phyloP scores from a whole-genome alignment of 169 alveolate species.

The Plasmodium berghei region DNA sequence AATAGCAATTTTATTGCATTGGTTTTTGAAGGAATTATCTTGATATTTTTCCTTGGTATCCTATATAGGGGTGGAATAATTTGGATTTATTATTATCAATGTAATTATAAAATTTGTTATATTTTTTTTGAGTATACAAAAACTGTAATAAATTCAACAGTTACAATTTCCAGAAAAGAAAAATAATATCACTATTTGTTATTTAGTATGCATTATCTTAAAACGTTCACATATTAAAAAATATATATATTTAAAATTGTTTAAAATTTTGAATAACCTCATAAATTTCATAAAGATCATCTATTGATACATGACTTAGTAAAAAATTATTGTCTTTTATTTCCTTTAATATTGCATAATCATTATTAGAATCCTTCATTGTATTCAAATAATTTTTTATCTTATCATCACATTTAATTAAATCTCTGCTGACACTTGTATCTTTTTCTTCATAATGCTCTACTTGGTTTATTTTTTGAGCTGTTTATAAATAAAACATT shows the following conservation, averaged over 20 bases:
- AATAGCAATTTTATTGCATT: slow-evolving; percentile 52
- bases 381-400: slow-evolving; percentile 23
- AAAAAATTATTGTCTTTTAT: slow-evolving; percentile 46
- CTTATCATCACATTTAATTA: slow-evolving; percentile 39
- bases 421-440: slow-evolving; percentile 21
- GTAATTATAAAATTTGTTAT: slow-evolving; percentile 2
- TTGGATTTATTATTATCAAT: background rate
- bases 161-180: background rate
- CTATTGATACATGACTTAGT: slow-evolving; percentile 36
- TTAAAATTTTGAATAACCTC: slow-evolving; percentile 19
- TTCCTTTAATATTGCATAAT: slow-evolving; percentile 25
- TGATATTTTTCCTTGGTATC: slow-evolving; percentile 71
- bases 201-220: background rate
- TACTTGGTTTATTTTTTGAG: slow-evolving; percentile 61
- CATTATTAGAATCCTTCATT: slow-evolving; percentile 37
- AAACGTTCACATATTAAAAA: background rate
- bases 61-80: slow-evolving; percentile 15
- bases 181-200: no score
- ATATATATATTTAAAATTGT: background rate
- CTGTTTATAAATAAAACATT: slow-evolving; percentile 1
- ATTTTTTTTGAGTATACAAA: background rate
- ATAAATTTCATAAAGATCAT: slow-evolving; percentile 66
- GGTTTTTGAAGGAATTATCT: slow-evolving; percentile 69
- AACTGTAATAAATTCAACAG: background rate
- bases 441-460: slow-evolving; percentile 59